phyloP scores from a whole-genome alignment of 2,329 filamentous ascomycete species.

The Penicillium sp. region DNA sequence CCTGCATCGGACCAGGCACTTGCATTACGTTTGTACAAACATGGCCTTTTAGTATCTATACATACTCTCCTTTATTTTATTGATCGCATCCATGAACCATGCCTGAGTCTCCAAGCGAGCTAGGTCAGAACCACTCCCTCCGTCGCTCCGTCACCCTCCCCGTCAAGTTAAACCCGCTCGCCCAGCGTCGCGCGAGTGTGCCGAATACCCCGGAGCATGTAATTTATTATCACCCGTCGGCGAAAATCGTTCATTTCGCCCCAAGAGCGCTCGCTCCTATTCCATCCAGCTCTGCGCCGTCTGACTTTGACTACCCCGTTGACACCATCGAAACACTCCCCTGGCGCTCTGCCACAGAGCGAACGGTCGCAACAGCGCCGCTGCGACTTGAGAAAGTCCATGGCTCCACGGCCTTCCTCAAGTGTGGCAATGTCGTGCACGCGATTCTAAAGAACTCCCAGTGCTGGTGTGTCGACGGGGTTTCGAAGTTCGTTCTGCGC shows the following conservation, averaged over 20 bases:
- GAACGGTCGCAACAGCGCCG: slow-evolving; percentile 78
- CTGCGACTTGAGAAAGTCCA: slow-evolving; percentile 84
- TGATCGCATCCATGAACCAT: slow-evolving; percentile 29
- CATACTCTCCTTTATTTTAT: slow-evolving; percentile 4
- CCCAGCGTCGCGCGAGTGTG: slow-evolving; percentile 30
- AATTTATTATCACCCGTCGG: slow-evolving; percentile 72
- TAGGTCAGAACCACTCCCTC: slow-evolving; percentile 29
- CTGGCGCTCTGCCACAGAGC: slow-evolving; percentile 75
- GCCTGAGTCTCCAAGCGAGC: slow-evolving; percentile 34
- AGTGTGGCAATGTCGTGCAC: slow-evolving; percentile 79
- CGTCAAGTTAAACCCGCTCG: slow-evolving; percentile 33
- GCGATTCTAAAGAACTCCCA: slow-evolving; percentile 88
- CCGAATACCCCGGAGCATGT: slow-evolving; percentile 39
- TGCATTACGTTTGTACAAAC: slow-evolving; percentile 9
- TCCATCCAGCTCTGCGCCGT: slow-evolving; percentile 43
- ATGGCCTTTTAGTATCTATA: slow-evolving; percentile 2
- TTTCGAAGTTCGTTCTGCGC: slow-evolving; percentile 82
- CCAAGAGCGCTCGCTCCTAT: slow-evolving; percentile 43
- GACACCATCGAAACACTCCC: slow-evolving; percentile 65
- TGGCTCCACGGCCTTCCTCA: slow-evolving; percentile 83
- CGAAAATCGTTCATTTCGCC: slow-evolving; percentile 70
- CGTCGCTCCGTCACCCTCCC: slow-evolving; percentile 42
- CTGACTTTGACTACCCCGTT: slow-evolving; percentile 51
- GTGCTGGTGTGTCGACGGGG: slow-evolving; percentile 88
- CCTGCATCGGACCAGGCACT: slow-evolving; percentile 8